A percentile compares a stretch with the other conserved stretches of the same genome.
phyloP scores from a whole-genome alignment of 345 rosid species.

The Salix dunnii region DNA sequence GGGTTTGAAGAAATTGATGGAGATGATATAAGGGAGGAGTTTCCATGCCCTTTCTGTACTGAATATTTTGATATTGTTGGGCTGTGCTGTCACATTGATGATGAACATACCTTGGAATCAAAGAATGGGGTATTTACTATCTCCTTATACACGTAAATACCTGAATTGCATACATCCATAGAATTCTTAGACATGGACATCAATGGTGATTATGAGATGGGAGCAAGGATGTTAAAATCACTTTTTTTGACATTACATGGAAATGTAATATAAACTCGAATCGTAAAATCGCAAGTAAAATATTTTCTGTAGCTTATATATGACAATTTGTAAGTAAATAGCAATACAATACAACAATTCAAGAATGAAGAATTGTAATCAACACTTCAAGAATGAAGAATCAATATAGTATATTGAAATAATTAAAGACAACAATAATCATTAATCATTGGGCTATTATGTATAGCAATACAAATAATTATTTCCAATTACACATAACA shows the following conservation, averaged over 20 bases:
- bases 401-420: too few relatives aligned
- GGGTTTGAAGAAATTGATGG: conserved; percentile 84
- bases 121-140: conserved; percentile 67
- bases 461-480: too few relatives aligned
- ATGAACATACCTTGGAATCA: conserved; percentile 82
- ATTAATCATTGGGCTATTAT: too few relatives aligned
- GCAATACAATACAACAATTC: too few relatives aligned
- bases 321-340: too few relatives aligned
- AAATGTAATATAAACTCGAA: too few relatives aligned
- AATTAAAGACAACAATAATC: too few relatives aligned
- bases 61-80: conserved; percentile 85
- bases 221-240: not conserved
- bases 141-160: conserved; percentile 7
- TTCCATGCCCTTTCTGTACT: conserved; percentile 91
- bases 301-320: too few relatives aligned
- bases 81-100: conserved; percentile 89
- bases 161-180: not conserved
- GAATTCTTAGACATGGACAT: not conserved
- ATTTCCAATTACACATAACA: not conserved
- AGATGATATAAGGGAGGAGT: conserved; percentile 89
- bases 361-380: too few relatives aligned
- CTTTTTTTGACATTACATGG: too few relatives aligned
- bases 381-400: too few relatives aligned
- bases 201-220: not conserved
- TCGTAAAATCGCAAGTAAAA: too few relatives aligned